phyloP scores from a whole-genome alignment of 371 early-diverging fungal genomes.

The Globomyces sp. region DNA sequence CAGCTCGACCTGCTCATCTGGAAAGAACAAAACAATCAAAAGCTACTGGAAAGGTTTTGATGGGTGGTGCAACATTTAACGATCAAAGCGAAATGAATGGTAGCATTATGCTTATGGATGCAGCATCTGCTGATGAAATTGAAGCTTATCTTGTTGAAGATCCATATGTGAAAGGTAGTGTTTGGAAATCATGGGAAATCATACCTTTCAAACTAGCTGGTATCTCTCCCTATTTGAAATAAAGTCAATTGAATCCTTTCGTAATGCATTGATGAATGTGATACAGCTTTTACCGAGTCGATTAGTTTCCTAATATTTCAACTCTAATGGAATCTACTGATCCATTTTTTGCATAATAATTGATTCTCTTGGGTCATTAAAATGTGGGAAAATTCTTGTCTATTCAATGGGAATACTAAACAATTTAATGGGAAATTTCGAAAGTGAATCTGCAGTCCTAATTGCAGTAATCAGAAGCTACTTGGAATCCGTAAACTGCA shows the following conservation, averaged over 20 bases:
- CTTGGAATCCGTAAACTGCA: no score
- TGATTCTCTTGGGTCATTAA: no score
- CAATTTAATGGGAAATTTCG: no score
- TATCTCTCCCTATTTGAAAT: background rate
- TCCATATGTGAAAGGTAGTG: constrained; percentile 19
- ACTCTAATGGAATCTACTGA: no score
- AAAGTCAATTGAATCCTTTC: background rate
- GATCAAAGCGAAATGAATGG: constrained; percentile 20
- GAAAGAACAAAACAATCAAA: constrained; percentile 5
- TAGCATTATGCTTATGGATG: constrained; percentile 27
- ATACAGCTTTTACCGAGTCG: no score
- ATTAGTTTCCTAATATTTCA: no score
- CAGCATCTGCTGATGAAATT: constrained; percentile 14
- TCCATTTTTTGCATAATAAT: no score
- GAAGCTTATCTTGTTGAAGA: constrained; percentile 20
- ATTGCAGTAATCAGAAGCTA: no score
- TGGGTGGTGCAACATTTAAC: constrained; percentile 24
- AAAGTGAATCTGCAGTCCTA: no score
- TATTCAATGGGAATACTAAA: no score
- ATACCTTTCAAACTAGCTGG: constrained; percentile 18
- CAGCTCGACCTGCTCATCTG: constrained; percentile 18
- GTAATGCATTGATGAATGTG: no score
- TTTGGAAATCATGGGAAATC: constrained; percentile 27
- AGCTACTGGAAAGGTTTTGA: constrained; percentile 17
- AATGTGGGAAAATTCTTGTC: no score